Evolutionary conservation across 2,329 filamentous ascomycete species (phyloP).

Genomic region (Ophiostoma perfectum): DNA sequence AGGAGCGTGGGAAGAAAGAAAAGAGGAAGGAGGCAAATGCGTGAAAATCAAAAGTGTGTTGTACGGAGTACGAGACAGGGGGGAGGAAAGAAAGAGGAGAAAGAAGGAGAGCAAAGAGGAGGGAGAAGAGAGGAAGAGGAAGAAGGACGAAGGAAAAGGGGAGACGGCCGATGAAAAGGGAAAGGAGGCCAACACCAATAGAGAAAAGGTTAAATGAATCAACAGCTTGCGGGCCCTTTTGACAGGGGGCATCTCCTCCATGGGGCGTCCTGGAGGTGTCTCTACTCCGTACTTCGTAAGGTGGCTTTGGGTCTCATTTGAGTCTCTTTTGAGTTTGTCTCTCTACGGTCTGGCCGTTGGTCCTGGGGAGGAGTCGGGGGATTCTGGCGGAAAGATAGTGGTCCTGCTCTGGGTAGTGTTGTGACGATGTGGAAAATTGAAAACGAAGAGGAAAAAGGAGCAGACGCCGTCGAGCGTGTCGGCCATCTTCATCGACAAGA

Average conservation of each 20-base stretch:
- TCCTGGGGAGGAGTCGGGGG: conserved; percentile 10
- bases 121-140: not conserved
- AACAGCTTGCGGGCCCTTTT: not conserved
- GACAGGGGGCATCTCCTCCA: conserved; percentile 10
- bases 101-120: not conserved
- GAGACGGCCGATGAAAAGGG: conserved; percentile 15
- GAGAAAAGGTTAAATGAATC: conserved; percentile 23
- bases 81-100: conserved; percentile 9
- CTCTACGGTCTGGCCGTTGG: not conserved
- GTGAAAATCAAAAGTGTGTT: not conserved
- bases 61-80: conserved; percentile 2
- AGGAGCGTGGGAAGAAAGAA: conserved; percentile 11
- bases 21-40: not conserved
- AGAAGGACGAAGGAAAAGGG: conserved; percentile 2
- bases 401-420: not conserved
- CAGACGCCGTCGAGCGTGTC: not conserved
- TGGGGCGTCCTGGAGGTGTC: not conserved
- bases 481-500: not conserved
- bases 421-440: not conserved
- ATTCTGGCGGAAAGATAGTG: conserved; percentile 1
- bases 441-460: not conserved
- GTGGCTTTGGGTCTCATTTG: not conserved
- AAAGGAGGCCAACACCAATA: conserved; percentile 19
- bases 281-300: not conserved
- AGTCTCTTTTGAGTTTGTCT: not conserved